A percentile compares a stretch with the other conserved stretches of the same genome.
phyloP scores from a whole-genome alignment of 1,139 yeast species.

The Candida neerlandica region DNA sequence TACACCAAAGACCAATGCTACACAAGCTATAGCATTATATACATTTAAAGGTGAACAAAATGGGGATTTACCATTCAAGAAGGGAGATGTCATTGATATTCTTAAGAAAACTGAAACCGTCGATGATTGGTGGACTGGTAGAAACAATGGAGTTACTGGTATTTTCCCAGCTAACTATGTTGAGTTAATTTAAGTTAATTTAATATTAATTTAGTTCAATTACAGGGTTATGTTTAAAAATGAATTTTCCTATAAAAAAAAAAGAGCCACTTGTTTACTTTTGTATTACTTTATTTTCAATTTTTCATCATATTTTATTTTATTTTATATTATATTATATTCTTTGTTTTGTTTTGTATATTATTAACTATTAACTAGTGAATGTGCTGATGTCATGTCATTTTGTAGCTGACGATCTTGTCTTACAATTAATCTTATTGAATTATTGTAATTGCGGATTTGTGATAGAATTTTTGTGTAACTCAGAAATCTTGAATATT shows the following conservation, averaged over 20 bases:
- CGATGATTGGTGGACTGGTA: conserved; percentile 99
- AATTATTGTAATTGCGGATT: conserved; percentile 4
- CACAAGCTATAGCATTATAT: conserved; percentile 87
- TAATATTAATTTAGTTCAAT: conserved; percentile 46
- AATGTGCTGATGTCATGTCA: neutral
- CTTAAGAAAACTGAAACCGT: conserved; percentile 81
- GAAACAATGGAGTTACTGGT: conserved; percentile 79
- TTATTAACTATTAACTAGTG: neutral
- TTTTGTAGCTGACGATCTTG: neutral
- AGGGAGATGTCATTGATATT: conserved; percentile 93
- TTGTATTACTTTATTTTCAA: neutral
- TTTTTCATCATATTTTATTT: neutral
- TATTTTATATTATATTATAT: too few relatives aligned
- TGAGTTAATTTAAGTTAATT: conserved; percentile 56
- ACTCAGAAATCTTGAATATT: conserved; percentile 13
- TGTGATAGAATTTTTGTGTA: conserved; percentile 1
- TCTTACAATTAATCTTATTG: neutral
- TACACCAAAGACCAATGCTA: conserved; percentile 47
- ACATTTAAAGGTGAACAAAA: conserved; percentile 87
- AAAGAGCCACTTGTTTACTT: neutral
- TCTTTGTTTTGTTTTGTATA: neutral
- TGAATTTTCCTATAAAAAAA: neutral
- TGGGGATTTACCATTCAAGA: conserved; percentile 89
- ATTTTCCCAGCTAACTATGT: conserved; percentile 98
- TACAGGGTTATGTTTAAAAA: neutral